Evolutionary conservation across 106 monocot genomes (phyloP), one percentile per base, ranked within the genome.

Genomic region (Dendrobium nobile): DNA sequence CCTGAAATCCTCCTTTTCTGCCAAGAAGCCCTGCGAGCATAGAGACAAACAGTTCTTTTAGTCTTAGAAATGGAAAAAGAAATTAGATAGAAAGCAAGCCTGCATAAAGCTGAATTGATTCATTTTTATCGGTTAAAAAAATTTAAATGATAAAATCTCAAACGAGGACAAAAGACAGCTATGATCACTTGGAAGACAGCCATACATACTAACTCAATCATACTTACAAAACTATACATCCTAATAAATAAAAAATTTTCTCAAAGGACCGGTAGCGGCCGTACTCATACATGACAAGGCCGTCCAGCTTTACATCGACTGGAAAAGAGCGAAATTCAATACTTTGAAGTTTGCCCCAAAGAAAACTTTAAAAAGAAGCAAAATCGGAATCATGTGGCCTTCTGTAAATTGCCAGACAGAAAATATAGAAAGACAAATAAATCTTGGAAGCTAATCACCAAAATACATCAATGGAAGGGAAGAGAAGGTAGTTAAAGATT

Each of bases 1-100:
- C 76, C 76, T 76, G 76, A 20, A 76, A 76, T 48, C 47, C 76
- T 76, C 26, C 47, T 48, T 26, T 76, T 76, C 76, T 76, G 24
- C 76, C 47, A 27, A 76, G 48, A 76, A 76, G 22, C 47, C 76
- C 76, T 76, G 76, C 47, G 24, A 76, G 47, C 24, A 48, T 17
- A 47, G 47, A 75, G 75, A 33, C 68, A 68, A 28, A 22, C 61
- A 28, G 31, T 68, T 68, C 13, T 13, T 31, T 68, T 26, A 68
- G 11, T 9, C 26, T 31, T 13, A 9, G 26, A 28, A 70, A 70
- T 37, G 27, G 9, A 70, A 70, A 37, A 4, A 22, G 2, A 15
- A 31, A 37, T 33, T 37, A 31, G 70, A 37, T 37, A 13, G 33
- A 33, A 33, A 70, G 61, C 61, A 5, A 54, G 54, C 54, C 6